Base-by-base conservation (phyloP, 75 land plant species). In the Adiantum capillusveneris region DNA sequence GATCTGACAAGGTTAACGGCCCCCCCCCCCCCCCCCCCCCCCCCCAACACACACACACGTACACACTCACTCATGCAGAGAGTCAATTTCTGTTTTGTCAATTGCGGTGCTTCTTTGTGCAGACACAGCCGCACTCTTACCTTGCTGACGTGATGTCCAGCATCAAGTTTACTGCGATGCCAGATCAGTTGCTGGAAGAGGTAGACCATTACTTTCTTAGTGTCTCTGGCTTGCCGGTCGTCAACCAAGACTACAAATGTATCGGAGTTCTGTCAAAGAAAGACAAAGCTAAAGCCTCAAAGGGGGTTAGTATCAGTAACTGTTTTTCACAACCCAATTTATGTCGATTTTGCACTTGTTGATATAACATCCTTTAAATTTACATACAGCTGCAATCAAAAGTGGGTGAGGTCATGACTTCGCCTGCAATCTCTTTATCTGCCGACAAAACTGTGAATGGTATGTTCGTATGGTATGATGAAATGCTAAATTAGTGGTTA, bases 371-470 rank as follows among this genome's bases (percentile, higher is more conserved):
- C n/a, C n/a, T n/a, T n/a, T n/a, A 51, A 18, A 19, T 22, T 51
- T 22, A 51, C 24, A n/a, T n/a, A n/a, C 79, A 84, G 88, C 50
- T 75, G 36, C 63, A 81, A 56, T 72, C 86, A 0, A 71, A 70
- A 27, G 85, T 84, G 1, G 69, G 71, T 57, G 88, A 84, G 41
- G 74, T 84, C 44, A 84, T 84, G 88, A 82, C 69, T 42, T 68
- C 88, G 52, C 88, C 88, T 56, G 73, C 86, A 24, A 75, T 84
- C 53, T 75, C 82, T 24, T 44, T 84, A 34, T 46, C 82, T 44
- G 79, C 81, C 0, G 71, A 82, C 14, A 84, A 84, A 64, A 84
- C 82, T 28, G 88, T 79, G 12, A 62, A 81, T 60, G 88, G 88
- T 84, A 51, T 31, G 72, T 22, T 41, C 45, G n/a, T 26, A 46